Evolutionary conservation across 2,329 filamentous ascomycete genomes (phyloP).

Genomic region (Ceratocystis huliohia): DNA sequence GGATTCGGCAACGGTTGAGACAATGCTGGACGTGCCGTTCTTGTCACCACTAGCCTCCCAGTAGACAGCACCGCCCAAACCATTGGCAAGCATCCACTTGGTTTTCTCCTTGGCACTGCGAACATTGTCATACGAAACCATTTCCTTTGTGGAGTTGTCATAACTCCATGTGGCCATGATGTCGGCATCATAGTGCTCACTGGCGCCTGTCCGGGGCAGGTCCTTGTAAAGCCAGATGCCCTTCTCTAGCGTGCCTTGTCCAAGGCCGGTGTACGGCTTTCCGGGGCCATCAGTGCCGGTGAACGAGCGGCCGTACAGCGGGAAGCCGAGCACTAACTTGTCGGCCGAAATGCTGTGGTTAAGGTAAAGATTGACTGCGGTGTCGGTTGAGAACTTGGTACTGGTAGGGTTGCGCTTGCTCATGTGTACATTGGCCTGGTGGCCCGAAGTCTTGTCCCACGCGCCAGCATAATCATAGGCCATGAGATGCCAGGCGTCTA

Average conservation of each 20-base stretch:
- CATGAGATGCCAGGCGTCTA: slow-evolving; percentile 53
- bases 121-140: slow-evolving; percentile 59
- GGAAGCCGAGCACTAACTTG: slow-evolving; percentile 69
- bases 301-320: slow-evolving; percentile 67
- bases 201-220: slow-evolving; percentile 50
- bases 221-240: slow-evolving; percentile 74
- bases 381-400: slow-evolving; percentile 58
- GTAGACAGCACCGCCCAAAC: slow-evolving; percentile 67
- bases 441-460: slow-evolving; percentile 50
- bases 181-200: slow-evolving; percentile 43
- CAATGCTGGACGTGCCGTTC: slow-evolving; percentile 41
- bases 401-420: slow-evolving; percentile 34
- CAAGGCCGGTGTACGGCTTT: slow-evolving; percentile 48
- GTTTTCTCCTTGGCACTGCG: slow-evolving; percentile 48
- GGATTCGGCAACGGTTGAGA: slow-evolving; percentile 37
- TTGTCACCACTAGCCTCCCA: slow-evolving; percentile 68
- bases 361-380: slow-evolving; percentile 50
- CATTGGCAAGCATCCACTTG: slow-evolving; percentile 44
- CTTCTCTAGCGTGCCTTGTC: slow-evolving; percentile 51
- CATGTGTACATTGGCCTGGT: slow-evolving; percentile 52
- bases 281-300: slow-evolving; percentile 49
- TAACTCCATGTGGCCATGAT: slow-evolving; percentile 59
- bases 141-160: slow-evolving; percentile 42
- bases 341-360: slow-evolving; percentile 39
- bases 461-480: slow-evolving; percentile 58